Conservation (phyloP, 1,284 basidiomycete genomes). For the Irpex lacteus region DNA sequence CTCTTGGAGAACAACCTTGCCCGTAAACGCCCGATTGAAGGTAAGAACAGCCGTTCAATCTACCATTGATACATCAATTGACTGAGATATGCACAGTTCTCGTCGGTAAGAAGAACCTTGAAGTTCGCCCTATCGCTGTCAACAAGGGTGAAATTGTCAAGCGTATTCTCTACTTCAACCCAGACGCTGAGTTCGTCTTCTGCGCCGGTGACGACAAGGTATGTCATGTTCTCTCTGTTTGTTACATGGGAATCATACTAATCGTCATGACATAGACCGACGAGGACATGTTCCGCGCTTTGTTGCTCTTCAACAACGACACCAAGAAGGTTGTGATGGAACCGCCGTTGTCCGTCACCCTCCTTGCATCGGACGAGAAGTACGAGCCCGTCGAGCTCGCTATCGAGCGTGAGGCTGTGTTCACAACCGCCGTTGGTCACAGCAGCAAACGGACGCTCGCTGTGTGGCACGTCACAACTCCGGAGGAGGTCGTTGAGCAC, state of each 20-base stretch:
- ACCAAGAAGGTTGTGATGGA: constrained; percentile 53
- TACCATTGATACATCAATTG: no score
- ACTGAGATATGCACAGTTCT: constrained; percentile 50
- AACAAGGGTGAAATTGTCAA: constrained; percentile 99
- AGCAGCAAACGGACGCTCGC: constrained; percentile 86
- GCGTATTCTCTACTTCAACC: constrained; percentile 87
- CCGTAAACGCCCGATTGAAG: constrained; percentile 86
- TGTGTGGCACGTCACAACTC: constrained; percentile 84
- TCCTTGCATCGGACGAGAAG: constrained; percentile 36
- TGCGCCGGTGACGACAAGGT: constrained; percentile 99
- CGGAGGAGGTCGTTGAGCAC: constrained; percentile 71
- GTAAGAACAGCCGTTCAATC: constrained; percentile 32
- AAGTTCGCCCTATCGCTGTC: constrained; percentile 91
- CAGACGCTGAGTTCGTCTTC: constrained; percentile 93
- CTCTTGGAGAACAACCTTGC: constrained; percentile 91
- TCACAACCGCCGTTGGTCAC: constrained; percentile 86
- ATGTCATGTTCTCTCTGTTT: constrained; percentile 18
- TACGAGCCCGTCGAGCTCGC: constrained; percentile 58
- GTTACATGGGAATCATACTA: background rate
- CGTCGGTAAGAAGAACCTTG: constrained; percentile 97
- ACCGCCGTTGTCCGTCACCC: constrained; percentile 73
- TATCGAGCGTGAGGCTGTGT: constrained; percentile 69
- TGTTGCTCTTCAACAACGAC: constrained; percentile 58
- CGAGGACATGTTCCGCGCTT: constrained; percentile 95
- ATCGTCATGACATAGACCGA: constrained; percentile 57